Evolutionary conservation across 306 rosid species (phyloP), one percentile per base, ranked within the genome.

Genomic region (Herpetospermum pedunculosum): DNA sequence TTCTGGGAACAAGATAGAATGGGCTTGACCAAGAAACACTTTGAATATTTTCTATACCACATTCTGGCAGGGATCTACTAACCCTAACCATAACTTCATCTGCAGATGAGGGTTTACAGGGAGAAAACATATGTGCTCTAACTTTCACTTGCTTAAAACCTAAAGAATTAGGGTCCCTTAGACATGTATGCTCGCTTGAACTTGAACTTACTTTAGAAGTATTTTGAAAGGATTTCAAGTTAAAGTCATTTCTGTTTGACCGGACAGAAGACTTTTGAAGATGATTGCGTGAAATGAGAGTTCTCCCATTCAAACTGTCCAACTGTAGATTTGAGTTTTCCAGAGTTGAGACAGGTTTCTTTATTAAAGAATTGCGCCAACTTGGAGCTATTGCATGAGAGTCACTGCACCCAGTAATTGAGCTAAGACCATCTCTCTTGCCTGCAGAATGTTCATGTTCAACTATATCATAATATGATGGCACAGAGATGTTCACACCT

Each of bases 1-100:
- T 93, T 63, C 92, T 92, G 23, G 96, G 98, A 62, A 84, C 79
- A 62, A 93, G 86, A 78, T 80, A 82, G 84, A 93, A 93, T 35
- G 96, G 88, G 71, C 81, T 83, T 75, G 98, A 93, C 92, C 92
- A 91, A 64, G 85, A 77, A 75, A 86, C 84, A 70, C 74, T 72
- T 55, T 82, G 82, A 74, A 63, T 74, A 41, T 86, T 79, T 54
- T 82, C 78, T 43, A 58, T 9, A 35, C 15, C 84, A 81, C 76
- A 73, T 70, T 81, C 88, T 50, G 85, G 83, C 46, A 76, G 76
- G 65, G 73, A 73, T 81, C 85, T 87, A 67, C 97, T 70, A 18
- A 82, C 84, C 81, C 85, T 91, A 69, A 93, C 96, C 80, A 76
- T 76, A 79, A 88, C 83, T 77, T 91, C 94, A 80, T 82, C 82